phyloP scores from a whole-genome alignment of 1,139 yeast species.

The Tardiomyces blankii region DNA sequence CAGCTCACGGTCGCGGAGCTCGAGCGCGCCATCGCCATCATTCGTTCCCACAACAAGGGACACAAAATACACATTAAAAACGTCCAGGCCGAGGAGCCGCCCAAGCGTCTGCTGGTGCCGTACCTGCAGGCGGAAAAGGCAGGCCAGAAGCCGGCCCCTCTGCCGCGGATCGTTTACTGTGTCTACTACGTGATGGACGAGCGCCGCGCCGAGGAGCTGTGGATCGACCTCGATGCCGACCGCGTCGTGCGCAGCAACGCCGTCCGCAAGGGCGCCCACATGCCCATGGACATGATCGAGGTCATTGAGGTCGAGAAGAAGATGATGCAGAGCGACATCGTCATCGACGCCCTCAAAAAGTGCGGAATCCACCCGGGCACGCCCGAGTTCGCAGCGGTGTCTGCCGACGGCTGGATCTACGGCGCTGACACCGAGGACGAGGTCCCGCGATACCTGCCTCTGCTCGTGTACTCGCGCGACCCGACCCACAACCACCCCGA shows the following conservation, averaged over 20 bases:
- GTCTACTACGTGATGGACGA: conserved; percentile 56
- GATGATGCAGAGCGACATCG: conserved; percentile 45
- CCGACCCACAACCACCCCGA: conserved; percentile 64
- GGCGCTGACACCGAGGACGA: conserved; percentile 80
- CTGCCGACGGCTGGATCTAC: conserved; percentile 91
- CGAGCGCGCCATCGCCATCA: conserved; percentile 41
- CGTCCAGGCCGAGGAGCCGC: conserved; percentile 69
- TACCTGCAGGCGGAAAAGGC: conserved; percentile 59
- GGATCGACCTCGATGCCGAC: conserved; percentile 55
- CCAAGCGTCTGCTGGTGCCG: conserved; percentile 61
- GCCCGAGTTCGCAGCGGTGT: conserved; percentile 40
- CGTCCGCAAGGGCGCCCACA: conserved; percentile 55
- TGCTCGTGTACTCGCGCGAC: conserved; percentile 50
- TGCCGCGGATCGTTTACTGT: conserved; percentile 50
- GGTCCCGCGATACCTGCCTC: conserved; percentile 57
- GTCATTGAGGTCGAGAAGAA: conserved; percentile 42
- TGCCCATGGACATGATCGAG: conserved; percentile 69
- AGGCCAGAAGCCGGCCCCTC: conserved; percentile 43
- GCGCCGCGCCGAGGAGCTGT: conserved; percentile 54
- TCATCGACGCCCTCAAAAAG: conserved; percentile 45
- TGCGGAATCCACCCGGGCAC: conserved; percentile 41
- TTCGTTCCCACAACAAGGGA: conserved; percentile 38
- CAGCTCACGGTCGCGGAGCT: conserved; percentile 58
- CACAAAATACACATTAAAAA: conserved; percentile 55
- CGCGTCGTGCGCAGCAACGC: conserved; percentile 42